A percentile compares a stretch with the other conserved stretches of the same genome.
These are phyloP conservation scores for Xerophyta viscosa DNA, from an alignment of 106 monocot species.

Conservation along the genomic window DNA sequence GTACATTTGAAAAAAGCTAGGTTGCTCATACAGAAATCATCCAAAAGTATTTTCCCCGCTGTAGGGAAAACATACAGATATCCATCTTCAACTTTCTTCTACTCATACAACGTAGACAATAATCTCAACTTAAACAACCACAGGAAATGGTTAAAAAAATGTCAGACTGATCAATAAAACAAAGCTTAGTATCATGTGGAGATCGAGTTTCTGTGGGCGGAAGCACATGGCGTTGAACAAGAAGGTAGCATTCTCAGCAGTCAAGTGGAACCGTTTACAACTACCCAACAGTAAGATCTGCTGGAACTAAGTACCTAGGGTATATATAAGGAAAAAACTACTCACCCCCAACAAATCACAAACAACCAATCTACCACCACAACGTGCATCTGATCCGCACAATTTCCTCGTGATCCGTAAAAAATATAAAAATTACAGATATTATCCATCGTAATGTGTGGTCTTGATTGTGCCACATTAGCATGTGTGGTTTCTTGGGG, in stretches of 20 bases:
- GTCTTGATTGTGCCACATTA: too few relatives aligned
- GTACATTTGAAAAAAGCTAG: too few relatives aligned
- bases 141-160: too few relatives aligned
- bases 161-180: background rate
- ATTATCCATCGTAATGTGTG: too few relatives aligned
- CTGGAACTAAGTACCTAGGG: conserved; percentile 26
- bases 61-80: conserved; percentile 18
- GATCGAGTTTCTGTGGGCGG: conserved; percentile 26
- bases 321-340: background rate
- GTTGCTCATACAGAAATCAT: too few relatives aligned
- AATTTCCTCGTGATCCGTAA: too few relatives aligned
- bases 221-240: conserved; percentile 31
- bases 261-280: conserved; percentile 33
- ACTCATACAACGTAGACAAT: conserved; percentile 15
- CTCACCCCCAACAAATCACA: background rate
- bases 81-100: conserved; percentile 28
- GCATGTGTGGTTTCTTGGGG: too few relatives aligned
- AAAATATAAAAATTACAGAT: too few relatives aligned
- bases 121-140: conserved; percentile 1
- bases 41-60: conserved; percentile 23
- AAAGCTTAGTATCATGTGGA: background rate
- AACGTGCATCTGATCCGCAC: too few relatives aligned
- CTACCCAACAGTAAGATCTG: conserved; percentile 26
- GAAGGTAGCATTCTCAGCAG: conserved; percentile 33
- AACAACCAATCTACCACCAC: too few relatives aligned